These are phyloP conservation scores for Spatholobus suberectus DNA, from an alignment of 306 rosid genomes.

Conservation along the genomic window DNA sequence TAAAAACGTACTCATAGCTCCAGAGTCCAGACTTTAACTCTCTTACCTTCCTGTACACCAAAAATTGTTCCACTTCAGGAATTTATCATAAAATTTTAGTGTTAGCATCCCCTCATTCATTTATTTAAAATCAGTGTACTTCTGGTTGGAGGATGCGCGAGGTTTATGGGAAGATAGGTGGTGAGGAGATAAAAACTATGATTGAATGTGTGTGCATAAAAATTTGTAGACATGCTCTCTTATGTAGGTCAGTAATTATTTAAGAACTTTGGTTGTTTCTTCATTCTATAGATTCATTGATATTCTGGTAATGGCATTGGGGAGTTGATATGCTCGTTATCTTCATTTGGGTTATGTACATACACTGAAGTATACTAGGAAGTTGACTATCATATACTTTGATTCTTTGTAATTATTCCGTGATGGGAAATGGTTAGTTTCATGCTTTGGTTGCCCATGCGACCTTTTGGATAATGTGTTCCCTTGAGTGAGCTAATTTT, in stretches of 20 bases:
- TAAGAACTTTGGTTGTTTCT: conserved; percentile 26
- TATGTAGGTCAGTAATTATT: conserved; percentile 9
- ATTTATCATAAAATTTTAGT: neutral
- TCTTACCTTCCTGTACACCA: conserved; percentile 3
- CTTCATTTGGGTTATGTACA: conserved; percentile 10
- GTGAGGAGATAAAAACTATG: conserved; percentile 16
- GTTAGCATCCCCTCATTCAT: neutral
- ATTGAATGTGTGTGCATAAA: neutral
- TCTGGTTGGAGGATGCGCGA: neutral
- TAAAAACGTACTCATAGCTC: neutral
- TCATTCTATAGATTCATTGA: conserved; percentile 28
- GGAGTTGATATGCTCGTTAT: conserved; percentile 8
- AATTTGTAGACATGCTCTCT: neutral
- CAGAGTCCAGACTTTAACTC: neutral
- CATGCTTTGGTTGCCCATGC: neutral
- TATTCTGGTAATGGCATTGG: conserved; percentile 18
- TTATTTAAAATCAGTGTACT: neutral
- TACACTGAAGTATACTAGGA: neutral
- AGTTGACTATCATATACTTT: conserved; percentile 25
- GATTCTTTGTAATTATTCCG: neutral
- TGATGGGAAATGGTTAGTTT: neutral
- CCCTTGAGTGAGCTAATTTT: conserved; percentile 1
- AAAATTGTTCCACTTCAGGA: conserved; percentile 18
- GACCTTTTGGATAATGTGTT: conserved; percentile 14
- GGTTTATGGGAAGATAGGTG: conserved; percentile 9